These are phyloP conservation scores for Trichoderma atroviride DNA, from an alignment of 2,329 filamentous ascomycete species.

Conservation along the genomic window DNA sequence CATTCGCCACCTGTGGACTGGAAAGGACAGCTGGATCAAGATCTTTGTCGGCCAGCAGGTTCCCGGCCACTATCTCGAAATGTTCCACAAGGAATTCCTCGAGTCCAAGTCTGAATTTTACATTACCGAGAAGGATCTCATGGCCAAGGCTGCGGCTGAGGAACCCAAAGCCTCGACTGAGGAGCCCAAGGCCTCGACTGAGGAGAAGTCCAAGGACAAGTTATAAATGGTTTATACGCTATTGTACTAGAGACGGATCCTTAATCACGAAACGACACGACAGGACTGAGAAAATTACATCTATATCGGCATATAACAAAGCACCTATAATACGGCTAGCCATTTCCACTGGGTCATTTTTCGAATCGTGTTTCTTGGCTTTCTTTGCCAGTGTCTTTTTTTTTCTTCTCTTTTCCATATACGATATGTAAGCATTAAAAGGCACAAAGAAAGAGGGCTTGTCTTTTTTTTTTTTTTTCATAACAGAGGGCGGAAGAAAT, in stretches of 20 bases:
- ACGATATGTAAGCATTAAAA: conserved; percentile 1
- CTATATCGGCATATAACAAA: conserved; percentile 17
- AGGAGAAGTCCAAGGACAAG: neutral
- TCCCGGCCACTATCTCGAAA: conserved; percentile 41
- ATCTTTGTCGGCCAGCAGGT: conserved; percentile 43
- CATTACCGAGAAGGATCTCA: conserved; percentile 42
- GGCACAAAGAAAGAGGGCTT: conserved; percentile 3
- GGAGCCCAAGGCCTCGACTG: neutral
- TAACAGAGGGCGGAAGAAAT: neutral
- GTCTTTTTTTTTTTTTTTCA: conserved; percentile 7
- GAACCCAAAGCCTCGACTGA: neutral
- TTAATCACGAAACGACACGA: neutral
- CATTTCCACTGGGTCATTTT: conserved; percentile 10
- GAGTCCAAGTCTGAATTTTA: conserved; percentile 41
- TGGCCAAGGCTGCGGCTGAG: conserved; percentile 28
- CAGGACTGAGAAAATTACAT: conserved; percentile 5
- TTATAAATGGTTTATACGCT: neutral
- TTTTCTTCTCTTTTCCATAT: conserved; percentile 1
- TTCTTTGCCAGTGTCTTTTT: neutral
- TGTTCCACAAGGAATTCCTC: conserved; percentile 43
- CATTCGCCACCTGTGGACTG: conserved; percentile 49
- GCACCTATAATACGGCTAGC: conserved; percentile 11
- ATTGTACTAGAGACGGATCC: neutral
- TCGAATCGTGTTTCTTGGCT: conserved; percentile 9
- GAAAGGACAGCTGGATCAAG: conserved; percentile 46